Evolutionary conservation across 2,329 filamentous ascomycete genomes (phyloP).

Genomic region (Phialophora verrucosa): DNA sequence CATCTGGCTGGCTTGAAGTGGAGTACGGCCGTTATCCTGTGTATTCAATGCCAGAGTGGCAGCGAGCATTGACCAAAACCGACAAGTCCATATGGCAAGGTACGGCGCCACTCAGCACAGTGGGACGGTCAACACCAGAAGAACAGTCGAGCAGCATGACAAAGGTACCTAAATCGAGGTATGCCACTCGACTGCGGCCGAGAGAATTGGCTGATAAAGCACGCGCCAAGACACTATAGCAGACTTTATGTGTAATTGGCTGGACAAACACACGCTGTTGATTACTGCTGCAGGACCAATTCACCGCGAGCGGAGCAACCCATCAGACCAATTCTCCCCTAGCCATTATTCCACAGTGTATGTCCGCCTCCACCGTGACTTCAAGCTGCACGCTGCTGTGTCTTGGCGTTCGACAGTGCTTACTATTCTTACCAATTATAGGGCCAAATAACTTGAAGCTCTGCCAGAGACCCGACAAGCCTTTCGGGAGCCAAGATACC

Average conservation of each 20-base stretch:
- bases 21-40: background rate
- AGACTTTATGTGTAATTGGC: constrained; percentile 6
- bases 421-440: constrained; percentile 20
- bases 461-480: background rate
- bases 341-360: background rate
- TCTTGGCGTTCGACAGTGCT: constrained; percentile 13
- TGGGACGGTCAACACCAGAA: background rate
- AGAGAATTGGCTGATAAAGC: constrained; percentile 10
- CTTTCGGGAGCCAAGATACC: constrained; percentile 17
- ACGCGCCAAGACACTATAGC: constrained; percentile 17
- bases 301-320: background rate
- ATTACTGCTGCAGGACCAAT: constrained; percentile 8
- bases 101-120: constrained; percentile 5
- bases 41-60: background rate
- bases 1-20: background rate
- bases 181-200: constrained; percentile 6
- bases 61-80: constrained; percentile 8
- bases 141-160: background rate
- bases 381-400: background rate
- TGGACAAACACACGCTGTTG: background rate
- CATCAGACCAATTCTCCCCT: background rate
- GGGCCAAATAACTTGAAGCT: background rate
- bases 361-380: background rate
- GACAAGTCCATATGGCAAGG: constrained; percentile 1
- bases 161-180: constrained; percentile 7